Base-by-base conservation (phyloP, 306 rosid species). In the Erythrophleum fordii region DNA sequence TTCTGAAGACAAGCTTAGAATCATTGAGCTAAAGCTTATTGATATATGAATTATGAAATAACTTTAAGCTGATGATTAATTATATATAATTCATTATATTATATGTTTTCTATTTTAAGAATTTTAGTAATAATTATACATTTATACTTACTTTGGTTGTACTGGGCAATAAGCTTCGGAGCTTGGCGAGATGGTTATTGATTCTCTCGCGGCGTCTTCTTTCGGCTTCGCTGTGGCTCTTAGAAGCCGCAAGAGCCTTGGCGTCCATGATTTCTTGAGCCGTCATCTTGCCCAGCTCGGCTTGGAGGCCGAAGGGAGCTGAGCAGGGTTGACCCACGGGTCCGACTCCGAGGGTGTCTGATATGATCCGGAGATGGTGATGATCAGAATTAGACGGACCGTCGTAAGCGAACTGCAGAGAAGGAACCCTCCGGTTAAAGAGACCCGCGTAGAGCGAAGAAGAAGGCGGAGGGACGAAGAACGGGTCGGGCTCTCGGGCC, bases 241-340 rank as follows among this genome's bases (percentile, higher is more conserved):
- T 94, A 0, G 98, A 94, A 8, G 97, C 97, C 4, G 98, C 98
- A 25, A 94, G 93, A 17, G 98, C 98, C 78, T 92, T 94, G 18
- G 98, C 98, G 45, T 94, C 98, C 96, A 92, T 89, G 82, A 94
- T 90, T 86, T 94, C 98, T 52, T 94, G 98, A 53, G 98, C 97
- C 58, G 90, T 90, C 90, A 94, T 77, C 71, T 88, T 94, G 0
- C 96, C 91, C 72, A 94, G 76, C 90, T 92, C 98, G 14, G 96
- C 89, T 80, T 94, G 98, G 52, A 94, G 90, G 3, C 97, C 96
- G 56, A 89, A 94, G 5, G 97, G 91, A 6, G 37, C 89, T 0
- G 94, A 89, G 41, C 94, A 91, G 42, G 89, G 77, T 72, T 88
- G 91, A 71, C 78, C 91, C 85, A 72, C 75, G 28, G 89, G 92